Evolutionary conservation across 306 rosid species (phyloP).

Genomic region (Betula pendula): DNA sequence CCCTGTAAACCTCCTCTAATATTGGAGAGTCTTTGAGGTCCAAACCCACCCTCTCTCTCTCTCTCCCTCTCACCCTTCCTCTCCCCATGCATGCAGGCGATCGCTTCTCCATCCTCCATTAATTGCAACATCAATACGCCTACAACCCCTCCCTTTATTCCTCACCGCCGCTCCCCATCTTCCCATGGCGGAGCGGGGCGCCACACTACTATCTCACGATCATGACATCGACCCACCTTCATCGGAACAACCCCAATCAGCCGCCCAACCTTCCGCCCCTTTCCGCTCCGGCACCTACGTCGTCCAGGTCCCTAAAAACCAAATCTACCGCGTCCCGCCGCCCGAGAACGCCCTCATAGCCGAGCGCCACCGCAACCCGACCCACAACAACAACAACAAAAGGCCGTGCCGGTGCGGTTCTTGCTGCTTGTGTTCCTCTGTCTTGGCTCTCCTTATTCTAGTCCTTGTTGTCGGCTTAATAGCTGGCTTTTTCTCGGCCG

Average conservation of each 20-base stretch:
- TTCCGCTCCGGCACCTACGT: conserved; percentile 43
- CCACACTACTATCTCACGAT: conserved; percentile 1
- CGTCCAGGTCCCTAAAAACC: conserved; percentile 71
- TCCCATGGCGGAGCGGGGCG: conserved; percentile 84
- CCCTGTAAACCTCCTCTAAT: conserved; percentile 26
- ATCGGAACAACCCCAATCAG: not conserved
- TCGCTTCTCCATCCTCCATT: conserved; percentile 15
- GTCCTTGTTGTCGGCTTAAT: conserved; percentile 17
- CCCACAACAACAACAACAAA: not conserved
- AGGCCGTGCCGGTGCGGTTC: not conserved
- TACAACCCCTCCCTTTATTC: conserved; percentile 15
- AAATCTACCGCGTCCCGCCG: conserved; percentile 59
- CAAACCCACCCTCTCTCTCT: conserved; percentile 24
- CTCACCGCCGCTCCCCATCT: conserved; percentile 49
- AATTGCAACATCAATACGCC: not conserved
- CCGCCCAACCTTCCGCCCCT: not conserved
- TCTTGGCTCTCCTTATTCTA: conserved; percentile 14
- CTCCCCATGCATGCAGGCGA: conserved; percentile 35
- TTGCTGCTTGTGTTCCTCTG: conserved; percentile 1
- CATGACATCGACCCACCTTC: not conserved
- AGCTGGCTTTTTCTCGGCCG: conserved; percentile 19
- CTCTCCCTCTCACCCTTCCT: conserved; percentile 4
- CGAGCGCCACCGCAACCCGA: conserved; percentile 20
- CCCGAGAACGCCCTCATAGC: conserved; percentile 49
- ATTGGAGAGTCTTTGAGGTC: conserved; percentile 4